phyloP scores from a whole-genome alignment of 202 grass and related monocot species.

The Elaeis oleifera region DNA sequence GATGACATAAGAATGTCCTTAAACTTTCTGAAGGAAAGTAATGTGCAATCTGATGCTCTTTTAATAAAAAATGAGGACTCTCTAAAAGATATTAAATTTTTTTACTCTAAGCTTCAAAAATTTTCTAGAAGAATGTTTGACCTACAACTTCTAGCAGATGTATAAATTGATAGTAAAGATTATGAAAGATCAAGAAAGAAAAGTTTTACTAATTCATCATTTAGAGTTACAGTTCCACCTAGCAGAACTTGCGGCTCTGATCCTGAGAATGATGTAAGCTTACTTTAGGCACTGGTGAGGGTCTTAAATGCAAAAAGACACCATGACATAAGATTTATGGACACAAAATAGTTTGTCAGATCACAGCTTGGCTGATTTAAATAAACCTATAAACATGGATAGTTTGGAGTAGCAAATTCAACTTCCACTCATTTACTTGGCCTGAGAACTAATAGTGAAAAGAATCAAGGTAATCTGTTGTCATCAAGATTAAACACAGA shows the following conservation, averaged over 20 bases:
- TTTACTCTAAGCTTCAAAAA: conserved; percentile 8
- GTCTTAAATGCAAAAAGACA: conserved; percentile 24
- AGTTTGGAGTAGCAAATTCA: conserved; percentile 24
- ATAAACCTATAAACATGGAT: conserved; percentile 46
- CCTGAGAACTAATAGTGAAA: conserved; percentile 8
- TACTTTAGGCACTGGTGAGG: conserved; percentile 22
- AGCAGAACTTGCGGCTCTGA: conserved; percentile 20
- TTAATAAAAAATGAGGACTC: conserved; percentile 25
- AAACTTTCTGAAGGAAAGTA: conserved; percentile 67
- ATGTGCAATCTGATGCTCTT: conserved; percentile 39
- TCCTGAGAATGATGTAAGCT: conserved; percentile 28
- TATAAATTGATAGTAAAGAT: conserved; percentile 52
- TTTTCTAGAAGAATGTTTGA: conserved; percentile 36
- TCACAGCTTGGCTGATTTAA: conserved; percentile 41
- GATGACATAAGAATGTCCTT: conserved; percentile 38
- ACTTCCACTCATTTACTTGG: conserved; percentile 15
- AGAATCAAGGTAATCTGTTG: conserved; percentile 25
- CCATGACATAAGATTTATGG: conserved; percentile 26
- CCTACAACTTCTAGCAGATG: conserved; percentile 56
- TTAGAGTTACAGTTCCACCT: conserved; percentile 35
- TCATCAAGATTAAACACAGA: conserved; percentile 12
- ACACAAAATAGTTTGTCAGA: conserved; percentile 21
- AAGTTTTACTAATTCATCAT: not conserved
- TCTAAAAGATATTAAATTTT: conserved; percentile 20
- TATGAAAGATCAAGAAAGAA: conserved; percentile 20